Percentiles rank a stretch among this genome's conserved stretches.
Evolutionary conservation across 1,139 yeast genomes (phyloP).

Genomic region (Groenewaldozyma sp.): DNA sequence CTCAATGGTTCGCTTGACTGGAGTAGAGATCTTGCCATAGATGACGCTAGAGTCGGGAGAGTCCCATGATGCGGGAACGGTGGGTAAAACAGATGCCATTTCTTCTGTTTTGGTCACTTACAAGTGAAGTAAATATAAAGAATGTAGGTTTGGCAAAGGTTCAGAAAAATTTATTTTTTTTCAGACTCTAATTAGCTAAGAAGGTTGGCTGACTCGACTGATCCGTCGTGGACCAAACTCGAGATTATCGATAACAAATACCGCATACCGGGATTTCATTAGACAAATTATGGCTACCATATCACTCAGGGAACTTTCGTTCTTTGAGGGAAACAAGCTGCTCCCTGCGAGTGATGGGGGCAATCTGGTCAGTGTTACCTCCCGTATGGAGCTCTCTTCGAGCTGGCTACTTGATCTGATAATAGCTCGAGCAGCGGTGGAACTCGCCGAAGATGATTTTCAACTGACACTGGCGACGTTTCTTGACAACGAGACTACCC

Average conservation of each 20-base stretch:
- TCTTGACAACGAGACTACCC: slow-evolving; percentile 18
- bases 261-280: no score
- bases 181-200: no score
- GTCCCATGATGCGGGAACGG: slow-evolving; percentile 23
- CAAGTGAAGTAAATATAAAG: no score
- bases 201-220: no score
- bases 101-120: no score
- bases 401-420: slow-evolving; percentile 49
- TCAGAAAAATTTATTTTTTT: no score
- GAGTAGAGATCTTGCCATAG: slow-evolving; percentile 40
- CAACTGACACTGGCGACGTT: slow-evolving; percentile 15
- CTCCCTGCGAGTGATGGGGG: slow-evolving; percentile 30
- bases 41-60: slow-evolving; percentile 27
- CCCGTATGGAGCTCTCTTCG: slow-evolving; percentile 55
- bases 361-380: slow-evolving; percentile 41
- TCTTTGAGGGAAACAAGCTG: slow-evolving; percentile 44
- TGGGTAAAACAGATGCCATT: slow-evolving; percentile 18
- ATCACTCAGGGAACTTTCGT: slow-evolving; percentile 38
- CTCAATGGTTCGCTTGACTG: slow-evolving; percentile 81
- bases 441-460: background rate
- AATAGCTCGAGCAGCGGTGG: slow-evolving; percentile 11
- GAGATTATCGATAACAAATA: no score
- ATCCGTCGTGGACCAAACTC: no score
- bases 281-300: no score
- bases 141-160: no score